phyloP scores from a whole-genome alignment of 2,329 filamentous ascomycete species.

The Teratosphaeria epicoccoides region DNA sequence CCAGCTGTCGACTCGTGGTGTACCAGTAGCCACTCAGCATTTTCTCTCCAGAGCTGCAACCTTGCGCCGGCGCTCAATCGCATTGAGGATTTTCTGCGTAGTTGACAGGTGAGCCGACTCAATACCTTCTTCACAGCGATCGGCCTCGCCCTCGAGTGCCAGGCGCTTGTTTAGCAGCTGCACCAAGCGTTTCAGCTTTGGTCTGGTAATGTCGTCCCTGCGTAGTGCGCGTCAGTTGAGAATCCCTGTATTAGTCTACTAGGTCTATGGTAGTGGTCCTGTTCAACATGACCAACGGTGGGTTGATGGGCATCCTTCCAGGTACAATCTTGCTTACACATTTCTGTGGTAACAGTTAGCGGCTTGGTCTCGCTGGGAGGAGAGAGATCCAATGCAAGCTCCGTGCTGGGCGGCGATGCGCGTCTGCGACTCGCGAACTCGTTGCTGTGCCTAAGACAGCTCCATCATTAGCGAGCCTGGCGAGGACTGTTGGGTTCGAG shows the following conservation, averaged over 20 bases:
- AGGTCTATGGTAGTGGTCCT: too few relatives aligned
- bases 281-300: too few relatives aligned
- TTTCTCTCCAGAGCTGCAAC: not conserved
- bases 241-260: too few relatives aligned
- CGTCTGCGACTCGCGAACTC: not conserved
- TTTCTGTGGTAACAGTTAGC: not conserved
- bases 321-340: not conserved
- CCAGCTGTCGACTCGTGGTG: not conserved
- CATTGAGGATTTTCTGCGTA: conserved; percentile 11
- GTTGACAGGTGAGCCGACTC: conserved; percentile 8
- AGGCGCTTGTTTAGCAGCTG: conserved; percentile 12
- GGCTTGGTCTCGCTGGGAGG: not conserved
- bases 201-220: conserved; percentile 5
- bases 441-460: not conserved
- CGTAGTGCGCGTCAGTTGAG: not conserved
- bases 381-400: not conserved
- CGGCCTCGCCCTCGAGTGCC: conserved; percentile 9
- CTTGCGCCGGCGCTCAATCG: conserved; percentile 9
- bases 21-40: not conserved
- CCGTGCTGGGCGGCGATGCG: not conserved
- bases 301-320: too few relatives aligned
- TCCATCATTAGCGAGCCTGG: too few relatives aligned
- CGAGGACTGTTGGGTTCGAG: too few relatives aligned
- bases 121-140: conserved; percentile 5
- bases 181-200: conserved; percentile 14